Base-by-base conservation (phyloP, 768 basidiomycete species). In the Leccinum arenicola region DNA sequence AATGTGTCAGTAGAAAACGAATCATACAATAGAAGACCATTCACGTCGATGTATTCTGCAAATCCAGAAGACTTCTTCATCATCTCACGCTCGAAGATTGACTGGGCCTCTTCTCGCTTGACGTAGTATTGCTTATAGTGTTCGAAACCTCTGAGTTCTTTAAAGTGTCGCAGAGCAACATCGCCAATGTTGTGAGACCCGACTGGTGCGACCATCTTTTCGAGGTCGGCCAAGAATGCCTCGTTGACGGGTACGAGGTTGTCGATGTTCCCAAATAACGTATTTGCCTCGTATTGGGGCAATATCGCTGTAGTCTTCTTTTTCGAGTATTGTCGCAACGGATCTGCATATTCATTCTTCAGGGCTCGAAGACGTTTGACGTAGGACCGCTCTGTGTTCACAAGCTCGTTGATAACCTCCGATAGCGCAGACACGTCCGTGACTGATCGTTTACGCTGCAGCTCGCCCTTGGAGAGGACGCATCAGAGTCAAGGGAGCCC, bases 201-300 rank as follows among this genome's bases (percentile, higher is more conserved):
- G 64, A 82, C 82, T n/a, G 83, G 83, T 6, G 77, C 77, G 36
- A 85, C 62, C 86, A 94, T 89, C 72, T 81, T 84, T 71, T 95
- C 93, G 35, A 99, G 76, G 68, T 95, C 92, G 1, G 75, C 71
- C 38, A 98, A 76, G 70, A 98, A 95, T 0, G 86, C 85, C 67
- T 93, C 89, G 67, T 98, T 94, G n/a, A 93, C 90, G 1, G 87
- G 87, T 3, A 98, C 73, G 21, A 99, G 81, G 54, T 84, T 87
- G 72, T 98, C 95, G 53, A 98, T 82, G 74, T 99, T 98, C 56
- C 92, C 93, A 65, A 99, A 98, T 23, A 99, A 80, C 1, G 85
- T 91, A 63, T 91, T 95, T 35, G 95, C 95, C 71, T 98, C 91
- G 71, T 96, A 98, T 21, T 85, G 75, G 1, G 91, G 88, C 49